phyloP scores from a whole-genome alignment of 345 rosid species.

The Bruguiera sexangula region DNA sequence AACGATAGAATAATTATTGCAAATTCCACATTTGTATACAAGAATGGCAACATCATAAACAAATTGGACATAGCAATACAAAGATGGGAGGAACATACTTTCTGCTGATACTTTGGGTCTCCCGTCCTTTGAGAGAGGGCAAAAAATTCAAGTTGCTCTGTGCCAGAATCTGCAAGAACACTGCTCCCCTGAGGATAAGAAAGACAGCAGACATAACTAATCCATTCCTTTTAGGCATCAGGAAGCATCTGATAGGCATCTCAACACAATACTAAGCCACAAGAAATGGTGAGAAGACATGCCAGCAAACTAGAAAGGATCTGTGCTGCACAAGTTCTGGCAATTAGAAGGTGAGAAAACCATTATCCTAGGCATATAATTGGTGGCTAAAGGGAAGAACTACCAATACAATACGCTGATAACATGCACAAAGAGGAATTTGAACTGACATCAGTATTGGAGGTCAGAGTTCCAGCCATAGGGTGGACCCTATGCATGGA shows the following conservation, averaged over 20 bases:
- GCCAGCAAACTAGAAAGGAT: not conserved
- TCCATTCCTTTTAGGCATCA: not conserved
- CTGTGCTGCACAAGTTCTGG: too few species aligned
- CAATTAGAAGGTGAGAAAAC: not conserved
- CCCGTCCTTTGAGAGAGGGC: slow-evolving; percentile 93
- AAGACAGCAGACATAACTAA: slow-evolving; percentile 3
- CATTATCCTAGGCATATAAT: too few species aligned
- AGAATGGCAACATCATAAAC: not conserved
- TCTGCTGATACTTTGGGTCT: slow-evolving; percentile 79
- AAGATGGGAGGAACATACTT: slow-evolving; percentile 36
- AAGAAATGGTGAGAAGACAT: not conserved
- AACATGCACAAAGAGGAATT: not conserved
- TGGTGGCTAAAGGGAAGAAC: not conserved
- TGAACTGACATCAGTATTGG: not conserved
- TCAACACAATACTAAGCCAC: not conserved
- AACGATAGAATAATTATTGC: not conserved
- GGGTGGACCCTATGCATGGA: too few species aligned
- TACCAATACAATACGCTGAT: not conserved
- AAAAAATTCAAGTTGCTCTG: slow-evolving; percentile 89
- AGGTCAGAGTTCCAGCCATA: not conserved
- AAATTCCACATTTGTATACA: not conserved
- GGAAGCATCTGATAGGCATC: not conserved
- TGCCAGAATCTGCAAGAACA: slow-evolving; percentile 92
- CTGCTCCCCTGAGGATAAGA: slow-evolving; percentile 57
- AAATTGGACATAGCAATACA: not conserved